A percentile compares a stretch with the other conserved stretches of the same genome.
phyloP scores from a whole-genome alignment of 441 rosid genomes.

The Erodium moschatum region DNA sequence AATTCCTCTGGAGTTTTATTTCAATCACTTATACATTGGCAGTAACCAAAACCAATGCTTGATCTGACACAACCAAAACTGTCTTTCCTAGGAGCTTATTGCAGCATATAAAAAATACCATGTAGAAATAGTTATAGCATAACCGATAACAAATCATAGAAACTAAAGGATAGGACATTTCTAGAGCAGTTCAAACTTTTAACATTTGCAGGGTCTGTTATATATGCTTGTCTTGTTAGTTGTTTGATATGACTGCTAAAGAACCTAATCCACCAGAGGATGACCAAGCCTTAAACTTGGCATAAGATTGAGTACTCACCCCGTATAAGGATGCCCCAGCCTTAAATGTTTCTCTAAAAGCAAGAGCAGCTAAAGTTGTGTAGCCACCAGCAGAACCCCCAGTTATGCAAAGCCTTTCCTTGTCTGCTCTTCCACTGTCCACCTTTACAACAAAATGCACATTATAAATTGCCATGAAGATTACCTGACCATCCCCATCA shows the following conservation, averaged over 20 bases:
- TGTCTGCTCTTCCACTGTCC: conserved; percentile 62
- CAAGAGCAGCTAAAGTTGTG: conserved; percentile 82
- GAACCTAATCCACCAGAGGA: no score
- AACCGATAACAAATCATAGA: no score
- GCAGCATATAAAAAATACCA: neutral
- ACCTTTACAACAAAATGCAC: conserved; percentile 40
- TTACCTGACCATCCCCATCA: neutral
- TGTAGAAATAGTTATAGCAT: no score
- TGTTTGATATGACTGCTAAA: no score
- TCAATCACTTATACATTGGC: neutral
- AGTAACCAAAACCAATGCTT: neutral
- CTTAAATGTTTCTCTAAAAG: conserved; percentile 69
- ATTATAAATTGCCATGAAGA: neutral
- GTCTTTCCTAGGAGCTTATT: neutral
- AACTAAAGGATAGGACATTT: no score
- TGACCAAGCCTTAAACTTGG: neutral
- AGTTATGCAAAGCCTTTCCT: conserved; percentile 67
- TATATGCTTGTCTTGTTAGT: no score
- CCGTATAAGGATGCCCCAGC: conserved; percentile 91
- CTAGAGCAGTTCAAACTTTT: no score
- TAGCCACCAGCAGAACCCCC: conserved; percentile 96
- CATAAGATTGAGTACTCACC: conserved; percentile 38
- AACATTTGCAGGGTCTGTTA: no score
- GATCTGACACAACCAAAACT: conserved; percentile 1
- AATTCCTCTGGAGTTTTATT: neutral